Evolutionary conservation across 2,329 filamentous ascomycete genomes (phyloP).

Genomic region (Cylindrodendrum hubeiense): DNA sequence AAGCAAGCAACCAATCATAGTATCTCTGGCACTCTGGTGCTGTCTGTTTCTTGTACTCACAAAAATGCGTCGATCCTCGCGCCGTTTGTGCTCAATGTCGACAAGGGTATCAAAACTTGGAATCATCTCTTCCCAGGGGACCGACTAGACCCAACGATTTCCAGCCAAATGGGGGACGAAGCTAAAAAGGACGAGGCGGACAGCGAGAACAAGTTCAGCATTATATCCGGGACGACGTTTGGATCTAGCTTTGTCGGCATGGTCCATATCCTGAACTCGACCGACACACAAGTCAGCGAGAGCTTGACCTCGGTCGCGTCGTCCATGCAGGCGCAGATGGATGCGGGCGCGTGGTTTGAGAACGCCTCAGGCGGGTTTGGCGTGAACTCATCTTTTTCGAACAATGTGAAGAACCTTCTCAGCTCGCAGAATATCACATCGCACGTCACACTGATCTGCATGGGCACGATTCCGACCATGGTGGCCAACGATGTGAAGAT

Average conservation of each 20-base stretch:
- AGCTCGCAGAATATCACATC: constrained; percentile 31
- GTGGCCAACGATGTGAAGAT: constrained; percentile 19
- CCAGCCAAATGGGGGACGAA: no score
- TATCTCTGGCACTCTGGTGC: constrained; percentile 25
- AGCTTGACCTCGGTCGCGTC: background rate
- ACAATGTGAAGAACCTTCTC: constrained; percentile 30
- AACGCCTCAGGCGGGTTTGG: background rate
- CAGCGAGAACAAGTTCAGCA: constrained; percentile 16
- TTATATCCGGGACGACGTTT: constrained; percentile 17
- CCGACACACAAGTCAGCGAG: background rate
- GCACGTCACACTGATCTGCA: constrained; percentile 21
- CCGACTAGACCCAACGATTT: constrained; percentile 1
- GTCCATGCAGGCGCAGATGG: constrained; percentile 19
- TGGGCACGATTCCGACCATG: constrained; percentile 17
- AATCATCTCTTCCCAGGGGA: constrained; percentile 13
- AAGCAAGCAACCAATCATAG: background rate
- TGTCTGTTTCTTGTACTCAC: constrained; percentile 29
- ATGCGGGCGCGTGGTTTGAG: constrained; percentile 18
- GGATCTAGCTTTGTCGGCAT: constrained; percentile 26
- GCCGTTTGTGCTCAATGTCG: constrained; percentile 28
- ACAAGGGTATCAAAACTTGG: constrained; percentile 34
- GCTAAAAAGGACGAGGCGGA: no score
- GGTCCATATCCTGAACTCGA: constrained; percentile 19
- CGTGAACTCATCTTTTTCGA: constrained; percentile 21
- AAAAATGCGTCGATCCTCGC: constrained; percentile 31